Base-by-base conservation (phyloP, 148 eudicot genomes). In the Beta vulgaris region DNA sequence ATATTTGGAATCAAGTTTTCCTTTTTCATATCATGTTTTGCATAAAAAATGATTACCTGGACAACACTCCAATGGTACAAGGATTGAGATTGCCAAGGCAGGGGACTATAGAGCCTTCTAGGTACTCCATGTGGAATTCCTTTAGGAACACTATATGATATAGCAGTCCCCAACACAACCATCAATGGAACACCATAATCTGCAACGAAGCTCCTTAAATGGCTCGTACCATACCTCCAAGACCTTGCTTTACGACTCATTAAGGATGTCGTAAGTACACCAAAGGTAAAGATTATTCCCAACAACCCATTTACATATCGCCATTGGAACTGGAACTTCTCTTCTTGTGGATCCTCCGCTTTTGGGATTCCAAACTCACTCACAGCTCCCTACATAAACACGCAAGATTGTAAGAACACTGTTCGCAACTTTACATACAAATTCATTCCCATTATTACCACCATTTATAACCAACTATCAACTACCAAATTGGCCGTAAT, bases 131-230 rank as follows among this genome's bases (percentile, higher is more conserved):
- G 51, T 23, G 97, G 98, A 80, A 85, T 72, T 77, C 80, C 73
- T 6, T 61, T 28, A 0, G 98, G 98, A 6, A 88, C 80, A 51
- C 78, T 55, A 72, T 76, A 93, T 13, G 98, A 91, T 60, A 93
- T 5, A 54, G 82, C 80, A 26, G 98, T 89, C 98, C 98, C 91
- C 44, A 88, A 32, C 43, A 93, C 82, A 39, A 91, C 91, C 98
- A 91, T 87, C 48, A 88, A 58, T 35, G 98, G 98, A 76, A 93
- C 98, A 14, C 98, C 98, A 82, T 93, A 93, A 79, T 93, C 97
- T 67, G 98, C 98, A 74, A 86, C 76, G 44, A 91, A 86, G 73
- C 95, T 83, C 74, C 99, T 81, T 15, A 85, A n/a, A 75, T 82
- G 83, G 42, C 91, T 86, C 80, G 88, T 82, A 43, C 91, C 90